Percentiles rank a stretch among this genome's conserved stretches.
Evolutionary conservation across 2,329 filamentous ascomycete genomes (phyloP).

Genomic region (Claviceps fusiformis): DNA sequence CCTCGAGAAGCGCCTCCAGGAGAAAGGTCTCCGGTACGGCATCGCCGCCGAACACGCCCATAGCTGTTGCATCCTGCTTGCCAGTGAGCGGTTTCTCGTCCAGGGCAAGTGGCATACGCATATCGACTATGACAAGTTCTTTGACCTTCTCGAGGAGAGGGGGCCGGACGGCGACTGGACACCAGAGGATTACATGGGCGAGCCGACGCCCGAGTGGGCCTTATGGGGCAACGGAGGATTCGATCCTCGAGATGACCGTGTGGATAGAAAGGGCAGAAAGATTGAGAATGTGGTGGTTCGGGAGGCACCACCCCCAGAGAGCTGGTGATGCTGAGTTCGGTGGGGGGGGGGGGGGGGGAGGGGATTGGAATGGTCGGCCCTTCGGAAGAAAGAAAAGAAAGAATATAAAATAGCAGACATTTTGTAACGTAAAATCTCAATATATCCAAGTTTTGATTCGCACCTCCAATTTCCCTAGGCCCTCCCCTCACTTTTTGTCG

Average conservation of each 20-base stretch:
- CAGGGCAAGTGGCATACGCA: constrained; percentile 77
- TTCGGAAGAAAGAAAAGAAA: neutral
- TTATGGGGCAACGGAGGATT: constrained; percentile 91
- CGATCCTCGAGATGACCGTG: constrained; percentile 76
- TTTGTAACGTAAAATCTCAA: too few relatives aligned
- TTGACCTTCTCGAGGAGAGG: constrained; percentile 62
- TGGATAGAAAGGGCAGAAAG: constrained; percentile 71
- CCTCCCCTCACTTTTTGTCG: too few relatives aligned
- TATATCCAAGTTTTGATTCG: too few relatives aligned
- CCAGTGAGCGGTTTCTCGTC: constrained; percentile 64
- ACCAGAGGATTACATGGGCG: constrained; percentile 83
- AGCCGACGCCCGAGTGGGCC: constrained; percentile 82
- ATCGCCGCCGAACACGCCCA: constrained; percentile 93
- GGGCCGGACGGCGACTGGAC: constrained; percentile 54
- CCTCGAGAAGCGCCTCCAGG: constrained; percentile 53
- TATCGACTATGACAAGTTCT: constrained; percentile 86
- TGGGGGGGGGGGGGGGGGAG: too few relatives aligned
- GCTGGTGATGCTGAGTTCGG: neutral
- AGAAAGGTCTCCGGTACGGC: constrained; percentile 66
- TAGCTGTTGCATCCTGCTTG: constrained; percentile 82
- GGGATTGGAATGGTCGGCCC: too few relatives aligned
- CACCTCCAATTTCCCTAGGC: too few relatives aligned
- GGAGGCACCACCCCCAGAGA: constrained; percentile 14
- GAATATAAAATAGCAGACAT: neutral
- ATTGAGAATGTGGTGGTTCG: constrained; percentile 29